phyloP scores from a whole-genome alignment of 129 eudicot species.

The Apium graveolens region DNA sequence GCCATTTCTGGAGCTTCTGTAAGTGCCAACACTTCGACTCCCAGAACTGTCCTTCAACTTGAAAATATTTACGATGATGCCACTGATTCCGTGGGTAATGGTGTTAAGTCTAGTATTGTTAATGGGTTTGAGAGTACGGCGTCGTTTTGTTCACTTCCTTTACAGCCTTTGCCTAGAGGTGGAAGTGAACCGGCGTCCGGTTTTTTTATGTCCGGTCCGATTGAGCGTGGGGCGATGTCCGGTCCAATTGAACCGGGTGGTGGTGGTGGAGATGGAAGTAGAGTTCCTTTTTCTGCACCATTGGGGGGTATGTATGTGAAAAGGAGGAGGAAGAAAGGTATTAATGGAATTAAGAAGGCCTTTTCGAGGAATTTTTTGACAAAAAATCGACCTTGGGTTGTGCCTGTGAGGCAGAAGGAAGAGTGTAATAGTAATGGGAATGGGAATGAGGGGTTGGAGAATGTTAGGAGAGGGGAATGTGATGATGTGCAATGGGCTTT shows the following conservation, averaged over 20 bases:
- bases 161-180: constrained; percentile 74
- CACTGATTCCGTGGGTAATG: constrained; percentile 31
- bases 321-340: constrained; percentile 53
- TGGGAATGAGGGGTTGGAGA: constrained; percentile 14
- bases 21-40: constrained; percentile 77
- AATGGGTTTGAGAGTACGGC: constrained; percentile 91
- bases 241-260: constrained; percentile 66
- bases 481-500: constrained; percentile 96
- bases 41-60: constrained; percentile 58
- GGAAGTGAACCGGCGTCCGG: constrained; percentile 53
- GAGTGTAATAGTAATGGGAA: constrained; percentile 15
- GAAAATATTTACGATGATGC: constrained; percentile 52
- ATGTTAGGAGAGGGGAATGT: constrained; percentile 28
- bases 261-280: constrained; percentile 13
- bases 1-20: constrained; percentile 96
- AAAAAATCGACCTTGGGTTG: constrained; percentile 73
- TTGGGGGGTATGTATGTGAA: constrained; percentile 49
- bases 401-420: constrained; percentile 59
- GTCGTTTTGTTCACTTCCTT: constrained; percentile 73
- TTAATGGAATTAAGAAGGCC: constrained; percentile 62
- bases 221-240: constrained; percentile 91
- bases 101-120: constrained; percentile 40
- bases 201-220: constrained; percentile 93
- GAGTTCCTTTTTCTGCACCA: constrained; percentile 85
- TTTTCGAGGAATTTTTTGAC: constrained; percentile 61